phyloP scores from a whole-genome alignment of 352 stramenopile species.

The Pythium phragmiticola region DNA sequence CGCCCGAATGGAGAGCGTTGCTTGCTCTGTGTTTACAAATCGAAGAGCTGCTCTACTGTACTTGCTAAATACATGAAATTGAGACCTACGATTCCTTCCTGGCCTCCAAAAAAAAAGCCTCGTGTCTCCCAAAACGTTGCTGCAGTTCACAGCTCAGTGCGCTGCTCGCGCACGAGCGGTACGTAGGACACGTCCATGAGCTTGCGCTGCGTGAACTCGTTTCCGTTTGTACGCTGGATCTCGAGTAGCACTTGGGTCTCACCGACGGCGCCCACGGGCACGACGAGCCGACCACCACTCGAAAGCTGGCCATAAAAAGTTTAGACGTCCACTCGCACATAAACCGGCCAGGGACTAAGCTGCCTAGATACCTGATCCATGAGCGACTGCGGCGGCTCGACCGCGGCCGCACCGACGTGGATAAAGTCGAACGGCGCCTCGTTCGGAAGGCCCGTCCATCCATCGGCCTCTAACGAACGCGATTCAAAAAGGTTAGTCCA shows the following conservation, averaged over 20 bases:
- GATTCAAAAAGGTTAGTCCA: background rate
- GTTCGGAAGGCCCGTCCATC: conserved; percentile 90
- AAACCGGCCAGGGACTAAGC: background rate
- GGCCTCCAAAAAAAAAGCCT: background rate
- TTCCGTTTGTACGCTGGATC: conserved; percentile 44
- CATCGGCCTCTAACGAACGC: conserved; percentile 61
- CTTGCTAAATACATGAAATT: background rate
- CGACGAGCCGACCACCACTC: conserved; percentile 89
- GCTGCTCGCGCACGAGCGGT: conserved; percentile 57
- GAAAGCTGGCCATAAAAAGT: conserved; percentile 28
- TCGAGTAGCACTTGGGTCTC: conserved; percentile 73
- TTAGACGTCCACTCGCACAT: background rate
- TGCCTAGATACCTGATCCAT: conserved; percentile 74
- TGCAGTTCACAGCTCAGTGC: conserved; percentile 17
- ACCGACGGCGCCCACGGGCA: conserved; percentile 86
- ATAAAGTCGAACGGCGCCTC: conserved; percentile 95
- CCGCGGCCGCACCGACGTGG: conserved; percentile 94
- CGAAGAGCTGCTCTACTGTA: background rate
- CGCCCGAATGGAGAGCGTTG: background rate
- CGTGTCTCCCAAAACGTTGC: background rate
- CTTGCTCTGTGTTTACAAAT: background rate
- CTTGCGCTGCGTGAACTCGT: conserved; percentile 45
- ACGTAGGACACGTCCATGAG: conserved; percentile 81
- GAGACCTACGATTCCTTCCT: background rate
- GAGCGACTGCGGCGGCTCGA: conserved; percentile 81